Percentiles rank a stretch among this genome's conserved stretches.
phyloP scores from a whole-genome alignment of 2,329 filamentous ascomycete species.

The Leptographium lundbergii region DNA sequence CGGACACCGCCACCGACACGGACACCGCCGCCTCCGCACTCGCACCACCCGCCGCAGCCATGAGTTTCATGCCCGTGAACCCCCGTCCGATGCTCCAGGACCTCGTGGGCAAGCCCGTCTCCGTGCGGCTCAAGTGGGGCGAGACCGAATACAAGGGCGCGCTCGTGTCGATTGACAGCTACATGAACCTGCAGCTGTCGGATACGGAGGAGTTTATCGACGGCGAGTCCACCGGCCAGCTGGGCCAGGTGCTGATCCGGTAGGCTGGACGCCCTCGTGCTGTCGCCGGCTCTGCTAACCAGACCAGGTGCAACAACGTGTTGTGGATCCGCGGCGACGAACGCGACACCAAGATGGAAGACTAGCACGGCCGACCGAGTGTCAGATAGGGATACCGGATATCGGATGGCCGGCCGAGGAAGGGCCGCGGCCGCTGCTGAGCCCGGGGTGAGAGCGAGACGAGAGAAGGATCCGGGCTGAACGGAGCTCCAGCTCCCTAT shows the following conservation, averaged over 20 bases:
- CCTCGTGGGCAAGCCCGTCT: constrained; percentile 81
- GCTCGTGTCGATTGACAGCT: constrained; percentile 81
- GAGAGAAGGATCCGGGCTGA: background rate
- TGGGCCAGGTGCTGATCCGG: constrained; percentile 90
- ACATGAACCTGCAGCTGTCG: constrained; percentile 96
- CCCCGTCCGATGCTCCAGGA: constrained; percentile 92
- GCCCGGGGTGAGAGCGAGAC: background rate
- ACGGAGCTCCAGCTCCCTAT: background rate
- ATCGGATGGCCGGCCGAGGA: background rate
- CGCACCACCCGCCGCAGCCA: constrained; percentile 2
- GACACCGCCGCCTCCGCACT: background rate
- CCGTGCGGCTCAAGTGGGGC: constrained; percentile 94
- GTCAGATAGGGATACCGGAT: background rate
- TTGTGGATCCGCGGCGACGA: constrained; percentile 66
- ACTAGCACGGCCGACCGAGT: constrained; percentile 15
- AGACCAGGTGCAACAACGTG: constrained; percentile 61
- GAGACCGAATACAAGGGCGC: constrained; percentile 94
- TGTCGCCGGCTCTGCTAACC: background rate
- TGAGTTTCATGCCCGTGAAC: constrained; percentile 76
- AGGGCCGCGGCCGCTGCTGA: background rate
- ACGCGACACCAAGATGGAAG: constrained; percentile 45
- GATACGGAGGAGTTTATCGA: constrained; percentile 88
- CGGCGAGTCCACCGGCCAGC: constrained; percentile 67
- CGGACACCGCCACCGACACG: background rate
- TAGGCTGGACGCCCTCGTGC: constrained; percentile 23